A percentile compares a stretch with the other conserved stretches of the same genome.
These are phyloP conservation scores for Nicotiana paniculata DNA, from an alignment of 257 asterid genomes.

Conservation along the genomic window DNA sequence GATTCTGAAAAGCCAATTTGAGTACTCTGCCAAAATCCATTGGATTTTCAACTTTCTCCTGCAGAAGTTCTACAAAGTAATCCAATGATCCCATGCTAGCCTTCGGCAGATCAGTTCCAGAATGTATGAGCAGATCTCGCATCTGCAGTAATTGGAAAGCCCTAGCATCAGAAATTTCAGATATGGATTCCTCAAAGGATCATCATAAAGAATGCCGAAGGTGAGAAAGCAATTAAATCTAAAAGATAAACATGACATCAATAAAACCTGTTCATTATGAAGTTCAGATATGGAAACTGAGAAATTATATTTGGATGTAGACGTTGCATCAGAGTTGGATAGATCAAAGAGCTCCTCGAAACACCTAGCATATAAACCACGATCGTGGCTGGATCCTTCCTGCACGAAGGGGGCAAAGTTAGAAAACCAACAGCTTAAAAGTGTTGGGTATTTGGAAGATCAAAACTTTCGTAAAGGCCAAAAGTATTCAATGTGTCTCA, in stretches of 20 bases:
- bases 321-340: conserved; percentile 90
- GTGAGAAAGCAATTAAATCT: conserved; percentile 11
- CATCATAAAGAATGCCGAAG: not conserved
- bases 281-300: conserved; percentile 84
- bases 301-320: conserved; percentile 69
- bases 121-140: conserved; percentile 70
- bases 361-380: conserved; percentile 90
- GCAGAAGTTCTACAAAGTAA: conserved; percentile 62
- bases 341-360: conserved; percentile 98
- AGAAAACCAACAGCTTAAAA: not conserved
- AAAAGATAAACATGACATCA: not conserved
- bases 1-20: conserved; percentile 69
- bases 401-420: conserved; percentile 30
- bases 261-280: conserved; percentile 79
- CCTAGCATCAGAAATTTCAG: conserved; percentile 24
- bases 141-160: conserved; percentile 47
- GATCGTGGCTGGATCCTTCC: conserved; percentile 99
- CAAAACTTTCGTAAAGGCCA: not conserved
- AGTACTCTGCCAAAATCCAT: conserved; percentile 75
- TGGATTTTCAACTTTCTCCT: conserved; percentile 82
- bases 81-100: conserved; percentile 52
- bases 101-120: conserved; percentile 56
- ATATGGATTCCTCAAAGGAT: conserved; percentile 6
- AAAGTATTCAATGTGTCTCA: not conserved
- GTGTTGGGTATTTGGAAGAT: not conserved